These are phyloP conservation scores for Metschnikowia continentalis DNA, from an alignment of 805 yeast species.

Conservation along the genomic window DNA sequence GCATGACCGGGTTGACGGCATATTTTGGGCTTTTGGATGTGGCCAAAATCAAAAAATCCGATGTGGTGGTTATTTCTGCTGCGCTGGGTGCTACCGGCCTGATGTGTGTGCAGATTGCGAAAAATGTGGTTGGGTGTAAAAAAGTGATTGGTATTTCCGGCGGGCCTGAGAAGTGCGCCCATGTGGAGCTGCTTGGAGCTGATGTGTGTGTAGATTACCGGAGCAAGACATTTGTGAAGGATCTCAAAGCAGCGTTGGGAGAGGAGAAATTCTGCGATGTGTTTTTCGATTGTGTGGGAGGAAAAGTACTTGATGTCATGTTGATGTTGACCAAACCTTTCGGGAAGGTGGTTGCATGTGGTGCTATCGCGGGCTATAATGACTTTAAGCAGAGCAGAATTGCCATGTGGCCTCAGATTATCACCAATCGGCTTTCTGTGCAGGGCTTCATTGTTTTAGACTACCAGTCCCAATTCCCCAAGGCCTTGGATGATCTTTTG, in stretches of 20 bases:
- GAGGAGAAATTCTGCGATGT: conserved; percentile 16
- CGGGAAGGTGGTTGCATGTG: conserved; percentile 53
- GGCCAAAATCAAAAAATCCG: conserved; percentile 42
- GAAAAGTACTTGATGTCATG: conserved; percentile 19
- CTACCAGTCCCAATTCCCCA: conserved; percentile 24
- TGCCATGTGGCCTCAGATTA: conserved; percentile 38
- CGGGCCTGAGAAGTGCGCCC: conserved; percentile 49
- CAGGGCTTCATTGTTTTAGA: conserved; percentile 23
- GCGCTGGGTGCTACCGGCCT: conserved; percentile 74
- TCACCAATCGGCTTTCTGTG: conserved; percentile 36
- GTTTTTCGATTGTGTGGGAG: conserved; percentile 25
- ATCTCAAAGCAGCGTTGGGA: conserved; percentile 3
- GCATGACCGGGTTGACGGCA: conserved; percentile 59
- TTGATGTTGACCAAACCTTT: conserved; percentile 16
- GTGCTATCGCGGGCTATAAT: conserved; percentile 58
- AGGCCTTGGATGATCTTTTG: conserved; percentile 22
- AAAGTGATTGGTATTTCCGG: conserved; percentile 62
- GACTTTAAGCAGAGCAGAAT: conserved; percentile 34
- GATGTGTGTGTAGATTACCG: conserved; percentile 51
- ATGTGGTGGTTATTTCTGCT: conserved; percentile 53
- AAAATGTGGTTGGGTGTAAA: conserved; percentile 46
- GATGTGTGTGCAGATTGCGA: conserved; percentile 52
- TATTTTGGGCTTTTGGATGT: conserved; percentile 49
- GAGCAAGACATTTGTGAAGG: background rate
- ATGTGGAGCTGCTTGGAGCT: conserved; percentile 51